Evolutionary conservation across 768 basidiomycete genomes (phyloP), one percentile per base, ranked within the genome.

Genomic region (Leccinum variicolor): DNA sequence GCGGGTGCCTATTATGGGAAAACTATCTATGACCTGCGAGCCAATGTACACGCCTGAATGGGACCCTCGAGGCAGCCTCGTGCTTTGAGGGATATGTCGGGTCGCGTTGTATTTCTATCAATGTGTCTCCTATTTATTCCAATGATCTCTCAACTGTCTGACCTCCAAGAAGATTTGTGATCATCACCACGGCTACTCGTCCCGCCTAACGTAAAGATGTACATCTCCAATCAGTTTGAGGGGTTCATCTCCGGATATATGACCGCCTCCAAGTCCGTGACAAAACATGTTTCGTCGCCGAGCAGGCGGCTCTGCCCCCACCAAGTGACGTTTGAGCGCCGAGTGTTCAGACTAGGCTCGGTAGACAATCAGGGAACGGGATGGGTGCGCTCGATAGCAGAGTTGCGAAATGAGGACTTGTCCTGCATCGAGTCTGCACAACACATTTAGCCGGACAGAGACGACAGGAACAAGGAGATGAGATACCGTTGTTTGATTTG

Each of bases 401-500:
- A 80, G 70, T 84, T 85, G 34, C 91, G 83, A 76, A 93, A 93
- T 65, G 87, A 91, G 33, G 90, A 92, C 64, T 85, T 90, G 75
- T 92, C 92, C 64, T 90, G 89, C 83, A 93, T 88, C 50, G 91
- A 93, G 73, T 93, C 91, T 93, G 64, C 19, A 50, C 19, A 6
- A 11, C 14, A 17, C 33, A 50, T 66, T 41, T 17, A 66, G 21
- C 28, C 5, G 14, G 53, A 53, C 29, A 45, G 23, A 13, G 6
- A 11, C 2, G 14, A 29, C 11, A 15, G 8, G 23, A 41, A 36
- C 28, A 33, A 28, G 19, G 50, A 50, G 39, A 50, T 4, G 52
- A 54, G 23, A 45, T 56, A 89, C 91, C 91, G 60, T 89, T 93
- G 73, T 96, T 96, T 10, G 92, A 89, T 71, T 96, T 95, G 73